Evolutionary conservation across 441 rosid species (phyloP).

Genomic region (Pelargonium myrrhifolium): DNA sequence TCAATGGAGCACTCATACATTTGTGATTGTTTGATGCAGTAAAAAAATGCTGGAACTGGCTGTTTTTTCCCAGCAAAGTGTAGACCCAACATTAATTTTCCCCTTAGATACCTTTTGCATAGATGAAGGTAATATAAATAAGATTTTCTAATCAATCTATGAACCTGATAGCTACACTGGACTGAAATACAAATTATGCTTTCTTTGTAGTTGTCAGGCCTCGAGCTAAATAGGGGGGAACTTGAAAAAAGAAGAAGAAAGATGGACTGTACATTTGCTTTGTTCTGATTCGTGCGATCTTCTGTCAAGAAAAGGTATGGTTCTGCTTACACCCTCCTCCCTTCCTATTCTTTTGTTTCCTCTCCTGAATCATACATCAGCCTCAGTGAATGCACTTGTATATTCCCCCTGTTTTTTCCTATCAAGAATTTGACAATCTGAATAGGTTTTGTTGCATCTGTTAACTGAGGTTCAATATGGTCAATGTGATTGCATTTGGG

Average conservation of each 20-base stretch:
- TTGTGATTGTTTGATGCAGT: constrained; percentile 34
- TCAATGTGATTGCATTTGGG: background rate
- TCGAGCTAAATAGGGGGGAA: constrained; percentile 24
- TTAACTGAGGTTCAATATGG: background rate
- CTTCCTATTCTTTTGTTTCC: background rate
- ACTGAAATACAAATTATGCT: constrained; percentile 12
- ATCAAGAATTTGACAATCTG: background rate
- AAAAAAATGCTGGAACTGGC: constrained; percentile 35
- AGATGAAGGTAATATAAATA: constrained; percentile 40
- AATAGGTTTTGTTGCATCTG: background rate
- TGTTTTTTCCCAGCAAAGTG: constrained; percentile 40
- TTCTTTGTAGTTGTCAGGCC: constrained; percentile 51
- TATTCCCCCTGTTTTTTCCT: background rate
- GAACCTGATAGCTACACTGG: constrained; percentile 6
- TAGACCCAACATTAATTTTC: constrained; percentile 43
- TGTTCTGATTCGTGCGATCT: background rate
- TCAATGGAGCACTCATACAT: constrained; percentile 1
- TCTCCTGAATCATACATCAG: background rate
- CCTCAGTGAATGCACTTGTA: background rate
- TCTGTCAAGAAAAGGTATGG: constrained; percentile 6
- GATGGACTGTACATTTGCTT: constrained; percentile 8
- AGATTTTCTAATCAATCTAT: background rate
- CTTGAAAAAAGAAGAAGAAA: background rate
- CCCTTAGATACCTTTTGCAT: constrained; percentile 42
- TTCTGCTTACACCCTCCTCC: background rate